Percentiles rank a stretch among this genome's conserved stretches.
phyloP scores from a whole-genome alignment of 1,284 basidiomycete species.

The Apiotrichum gracile region DNA sequence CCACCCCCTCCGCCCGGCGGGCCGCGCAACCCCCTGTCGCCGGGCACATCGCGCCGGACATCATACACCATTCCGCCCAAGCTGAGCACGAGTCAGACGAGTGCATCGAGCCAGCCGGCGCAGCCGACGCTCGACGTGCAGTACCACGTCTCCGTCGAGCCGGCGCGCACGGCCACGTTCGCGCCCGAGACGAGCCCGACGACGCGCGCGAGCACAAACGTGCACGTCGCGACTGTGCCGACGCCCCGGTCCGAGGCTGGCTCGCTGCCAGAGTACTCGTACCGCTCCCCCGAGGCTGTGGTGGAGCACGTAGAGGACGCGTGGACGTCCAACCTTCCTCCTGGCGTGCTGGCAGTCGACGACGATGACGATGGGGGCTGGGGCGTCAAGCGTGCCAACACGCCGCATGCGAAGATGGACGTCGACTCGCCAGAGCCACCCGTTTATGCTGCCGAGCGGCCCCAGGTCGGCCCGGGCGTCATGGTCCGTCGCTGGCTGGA shows the following conservation, averaged over 20 bases:
- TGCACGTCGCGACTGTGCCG: background rate
- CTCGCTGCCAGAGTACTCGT: conserved; percentile 9
- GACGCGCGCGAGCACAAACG: background rate
- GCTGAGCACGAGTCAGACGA: background rate
- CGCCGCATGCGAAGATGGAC: conserved; percentile 15
- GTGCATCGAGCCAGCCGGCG: background rate
- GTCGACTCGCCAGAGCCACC: conserved; percentile 5
- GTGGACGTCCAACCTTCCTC: conserved; percentile 24
- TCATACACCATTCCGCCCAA: background rate
- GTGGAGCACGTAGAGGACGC: conserved; percentile 34
- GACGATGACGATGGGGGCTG: conserved; percentile 19
- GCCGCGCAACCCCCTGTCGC: background rate
- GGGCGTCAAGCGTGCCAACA: background rate
- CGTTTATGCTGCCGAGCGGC: conserved; percentile 13
- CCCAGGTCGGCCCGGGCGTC: conserved; percentile 34
- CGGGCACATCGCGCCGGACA: background rate
- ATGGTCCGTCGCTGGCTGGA: conserved; percentile 24
- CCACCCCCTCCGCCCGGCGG: background rate
- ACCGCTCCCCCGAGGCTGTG: conserved; percentile 40
- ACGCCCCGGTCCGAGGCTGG: background rate
- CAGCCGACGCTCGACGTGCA: background rate
- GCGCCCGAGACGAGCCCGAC: too few species aligned
- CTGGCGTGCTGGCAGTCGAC: conserved; percentile 35
- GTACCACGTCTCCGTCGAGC: background rate
- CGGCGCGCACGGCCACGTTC: background rate